Percentiles rank a stretch among this genome's conserved stretches.
Conservation (phyloP, 768 basidiomycete species). For the Suillus americanus region DNA sequence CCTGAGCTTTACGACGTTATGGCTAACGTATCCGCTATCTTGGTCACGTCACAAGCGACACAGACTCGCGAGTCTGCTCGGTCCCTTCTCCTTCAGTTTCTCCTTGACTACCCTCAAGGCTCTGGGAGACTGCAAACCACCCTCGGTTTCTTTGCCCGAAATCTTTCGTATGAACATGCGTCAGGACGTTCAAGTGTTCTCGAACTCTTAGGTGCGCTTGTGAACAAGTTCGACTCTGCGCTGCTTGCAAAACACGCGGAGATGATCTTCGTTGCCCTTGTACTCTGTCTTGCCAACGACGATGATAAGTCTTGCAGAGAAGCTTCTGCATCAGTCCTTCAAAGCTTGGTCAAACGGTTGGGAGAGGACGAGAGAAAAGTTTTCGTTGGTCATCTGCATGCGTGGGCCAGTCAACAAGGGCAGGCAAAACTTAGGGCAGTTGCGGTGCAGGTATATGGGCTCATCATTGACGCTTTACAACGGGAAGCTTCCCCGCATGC, state of each 20-base stretch:
- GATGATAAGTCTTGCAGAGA: constrained; percentile 86
- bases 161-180: constrained; percentile 87
- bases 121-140: constrained; percentile 84
- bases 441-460: constrained; percentile 79
- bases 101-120: constrained; percentile 97
- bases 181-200: constrained; percentile 92
- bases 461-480: constrained; percentile 71
- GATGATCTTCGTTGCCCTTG: constrained; percentile 86
- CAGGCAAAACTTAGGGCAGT: constrained; percentile 68
- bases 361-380: constrained; percentile 54
- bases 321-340: constrained; percentile 83
- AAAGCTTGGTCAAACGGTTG: constrained; percentile 68
- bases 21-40: constrained; percentile 87
- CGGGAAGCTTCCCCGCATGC: constrained; percentile 45
- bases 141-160: constrained; percentile 90
- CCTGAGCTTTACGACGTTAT: constrained; percentile 97
- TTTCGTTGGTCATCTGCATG: constrained; percentile 69
- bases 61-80: constrained; percentile 93
- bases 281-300: constrained; percentile 94
- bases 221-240: constrained; percentile 78
- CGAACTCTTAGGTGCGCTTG: constrained; percentile 83
- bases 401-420: constrained; percentile 69
- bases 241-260: constrained; percentile 81
- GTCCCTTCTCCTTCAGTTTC: constrained; percentile 85
- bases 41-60: constrained; percentile 90